Evolutionary conservation across 1,139 yeast genomes (phyloP).

Genomic region (Nakaseomyces kungkrabaensis): DNA sequence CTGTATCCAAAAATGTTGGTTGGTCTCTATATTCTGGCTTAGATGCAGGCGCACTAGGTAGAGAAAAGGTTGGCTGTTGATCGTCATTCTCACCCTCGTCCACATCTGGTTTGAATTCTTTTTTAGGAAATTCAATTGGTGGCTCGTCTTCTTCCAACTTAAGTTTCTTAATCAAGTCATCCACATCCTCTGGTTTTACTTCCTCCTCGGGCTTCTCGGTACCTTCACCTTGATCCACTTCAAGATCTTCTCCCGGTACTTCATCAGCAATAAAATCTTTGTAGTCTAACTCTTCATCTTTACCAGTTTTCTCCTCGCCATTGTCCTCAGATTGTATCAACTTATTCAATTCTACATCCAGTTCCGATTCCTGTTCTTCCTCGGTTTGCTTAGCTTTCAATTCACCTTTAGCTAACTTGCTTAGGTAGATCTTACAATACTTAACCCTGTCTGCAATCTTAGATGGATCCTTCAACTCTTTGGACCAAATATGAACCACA

Average conservation of each 20-base stretch:
- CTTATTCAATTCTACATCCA: not conserved
- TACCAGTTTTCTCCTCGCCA: not conserved
- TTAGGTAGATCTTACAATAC: slow-evolving; percentile 23
- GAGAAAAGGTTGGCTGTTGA: not conserved
- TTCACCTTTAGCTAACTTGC: slow-evolving; percentile 21
- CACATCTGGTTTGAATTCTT: not conserved
- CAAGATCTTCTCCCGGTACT: slow-evolving; percentile 7
- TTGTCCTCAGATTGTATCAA: not conserved
- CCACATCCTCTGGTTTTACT: slow-evolving; percentile 7
- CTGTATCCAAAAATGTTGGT: slow-evolving; percentile 6
- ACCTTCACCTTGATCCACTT: slow-evolving; percentile 5
- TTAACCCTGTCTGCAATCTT: slow-evolving; percentile 20
- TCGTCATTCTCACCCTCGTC: slow-evolving; percentile 5
- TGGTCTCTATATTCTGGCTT: not conserved
- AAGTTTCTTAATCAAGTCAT: slow-evolving; percentile 9
- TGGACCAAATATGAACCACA: slow-evolving; percentile 21
- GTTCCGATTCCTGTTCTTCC: not conserved
- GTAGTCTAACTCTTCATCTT: slow-evolving; percentile 5
- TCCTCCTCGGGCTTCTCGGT: slow-evolving; percentile 4
- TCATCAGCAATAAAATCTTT: slow-evolving; percentile 7
- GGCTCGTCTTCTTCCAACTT: slow-evolving; percentile 6
- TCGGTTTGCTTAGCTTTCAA: slow-evolving; percentile 6
- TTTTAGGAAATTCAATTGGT: not conserved
- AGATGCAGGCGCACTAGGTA: not conserved
- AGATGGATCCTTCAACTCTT: slow-evolving; percentile 6